Evolutionary conservation across 371 early-diverging fungal species (phyloP).

Genomic region (Mortierella sp.): DNA sequence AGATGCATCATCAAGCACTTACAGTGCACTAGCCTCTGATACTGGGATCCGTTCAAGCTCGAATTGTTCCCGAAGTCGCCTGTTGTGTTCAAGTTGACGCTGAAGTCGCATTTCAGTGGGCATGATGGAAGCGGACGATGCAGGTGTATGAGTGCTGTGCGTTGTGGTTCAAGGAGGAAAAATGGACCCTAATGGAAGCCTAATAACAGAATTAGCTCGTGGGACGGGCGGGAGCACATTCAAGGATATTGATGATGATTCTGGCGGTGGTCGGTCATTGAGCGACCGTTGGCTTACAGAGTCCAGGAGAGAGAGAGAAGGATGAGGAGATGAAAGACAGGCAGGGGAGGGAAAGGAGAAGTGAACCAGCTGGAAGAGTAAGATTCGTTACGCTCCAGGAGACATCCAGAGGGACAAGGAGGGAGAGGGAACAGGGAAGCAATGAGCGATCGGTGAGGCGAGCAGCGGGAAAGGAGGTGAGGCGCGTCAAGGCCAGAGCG

Average conservation of each 20-base stretch:
- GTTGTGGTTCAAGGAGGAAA: not conserved
- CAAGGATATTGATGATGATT: no score
- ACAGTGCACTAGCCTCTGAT: slow-evolving; percentile 46
- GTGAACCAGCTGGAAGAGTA: slow-evolving; percentile 6
- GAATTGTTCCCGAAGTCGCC: slow-evolving; percentile 51
- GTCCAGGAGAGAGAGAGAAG: not conserved
- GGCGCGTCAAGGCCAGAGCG: no score
- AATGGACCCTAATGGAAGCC: not conserved
- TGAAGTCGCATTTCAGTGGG: slow-evolving; percentile 46
- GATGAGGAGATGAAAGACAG: not conserved
- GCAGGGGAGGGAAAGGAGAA: not conserved
- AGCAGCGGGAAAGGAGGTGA: no score
- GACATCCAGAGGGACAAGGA: not conserved
- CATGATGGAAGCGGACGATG: slow-evolving; percentile 18
- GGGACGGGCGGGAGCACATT: no score
- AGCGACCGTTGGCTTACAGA: not conserved
- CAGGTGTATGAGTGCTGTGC: no score
- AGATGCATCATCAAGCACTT: slow-evolving; percentile 11
- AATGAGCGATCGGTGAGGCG: no score
- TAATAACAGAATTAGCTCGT: not conserved
- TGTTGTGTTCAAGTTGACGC: slow-evolving; percentile 54
- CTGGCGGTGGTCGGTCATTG: no score
- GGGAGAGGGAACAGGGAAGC: not conserved
- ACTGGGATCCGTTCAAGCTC: slow-evolving; percentile 49
- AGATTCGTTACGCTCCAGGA: no score